Conservation (phyloP, 2,329 filamentous ascomycete species). For the Clarireedia hainanense region DNA sequence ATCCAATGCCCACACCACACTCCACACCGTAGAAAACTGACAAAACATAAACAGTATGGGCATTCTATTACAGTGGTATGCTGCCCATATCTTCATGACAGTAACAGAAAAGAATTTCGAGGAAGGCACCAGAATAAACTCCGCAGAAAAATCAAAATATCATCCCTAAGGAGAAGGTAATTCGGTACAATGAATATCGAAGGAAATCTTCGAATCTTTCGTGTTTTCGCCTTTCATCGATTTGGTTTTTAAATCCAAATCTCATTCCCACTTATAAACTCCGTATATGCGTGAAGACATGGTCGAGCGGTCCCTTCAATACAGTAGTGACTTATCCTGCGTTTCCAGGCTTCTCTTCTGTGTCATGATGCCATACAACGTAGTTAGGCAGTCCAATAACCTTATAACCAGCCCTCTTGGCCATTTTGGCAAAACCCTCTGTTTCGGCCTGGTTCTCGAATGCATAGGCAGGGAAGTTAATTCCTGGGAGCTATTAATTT, state of each 20-base stretch:
- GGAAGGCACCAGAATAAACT: neutral
- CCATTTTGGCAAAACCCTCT: constrained; percentile 98
- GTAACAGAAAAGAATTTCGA: constrained; percentile 1
- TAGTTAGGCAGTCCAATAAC: constrained; percentile 94
- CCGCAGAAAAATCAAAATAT: constrained; percentile 9
- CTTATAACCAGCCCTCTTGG: constrained; percentile 86
- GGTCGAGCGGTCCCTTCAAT: constrained; percentile 17
- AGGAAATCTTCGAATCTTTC: neutral
- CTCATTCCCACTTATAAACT: constrained; percentile 21
- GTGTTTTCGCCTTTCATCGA: neutral
- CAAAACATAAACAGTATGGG: constrained; percentile 14
- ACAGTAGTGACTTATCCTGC: constrained; percentile 15
- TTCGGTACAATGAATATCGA: constrained; percentile 21
- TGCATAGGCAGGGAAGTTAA: constrained; percentile 94
- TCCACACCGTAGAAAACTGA: neutral
- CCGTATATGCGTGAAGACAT: constrained; percentile 29
- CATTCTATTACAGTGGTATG: constrained; percentile 26
- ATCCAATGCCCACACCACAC: neutral
- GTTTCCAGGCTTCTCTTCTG: constrained; percentile 87
- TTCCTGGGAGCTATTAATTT: constrained; percentile 48
- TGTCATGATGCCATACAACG: constrained; percentile 98
- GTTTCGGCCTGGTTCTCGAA: constrained; percentile 99
- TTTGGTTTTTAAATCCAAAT: constrained; percentile 13
- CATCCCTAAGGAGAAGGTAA: constrained; percentile 10
- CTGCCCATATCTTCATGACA: constrained; percentile 12